A percentile compares a stretch with the other conserved stretches of the same genome.
Evolutionary conservation across 352 stramenopile genomes (phyloP).

Genomic region (Phytophthora pisi): DNA sequence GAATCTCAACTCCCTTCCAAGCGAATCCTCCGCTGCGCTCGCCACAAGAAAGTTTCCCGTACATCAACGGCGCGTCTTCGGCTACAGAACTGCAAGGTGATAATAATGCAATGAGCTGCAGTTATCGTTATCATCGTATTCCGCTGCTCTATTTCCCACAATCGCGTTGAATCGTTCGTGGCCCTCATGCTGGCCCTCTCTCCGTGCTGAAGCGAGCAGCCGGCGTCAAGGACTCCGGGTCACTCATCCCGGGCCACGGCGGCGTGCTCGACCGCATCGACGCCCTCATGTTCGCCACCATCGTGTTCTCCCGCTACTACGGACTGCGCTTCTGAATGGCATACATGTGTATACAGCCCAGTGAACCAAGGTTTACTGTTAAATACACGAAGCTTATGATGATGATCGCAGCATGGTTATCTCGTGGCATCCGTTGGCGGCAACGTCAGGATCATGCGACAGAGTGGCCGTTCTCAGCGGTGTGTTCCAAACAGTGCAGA

Average conservation of each 20-base stretch:
- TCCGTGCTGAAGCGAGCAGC: conserved; percentile 91
- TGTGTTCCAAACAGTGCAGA: not conserved
- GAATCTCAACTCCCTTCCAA: not conserved
- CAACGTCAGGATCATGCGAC: not conserved
- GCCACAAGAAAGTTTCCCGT: not conserved
- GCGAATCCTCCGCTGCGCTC: not conserved
- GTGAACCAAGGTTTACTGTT: no score
- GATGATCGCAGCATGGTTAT: not conserved
- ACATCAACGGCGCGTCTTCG: not conserved
- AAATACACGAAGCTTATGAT: not conserved
- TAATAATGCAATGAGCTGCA: no score
- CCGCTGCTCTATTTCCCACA: conserved; percentile 17
- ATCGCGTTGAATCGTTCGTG: conserved; percentile 19
- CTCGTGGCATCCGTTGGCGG: not conserved
- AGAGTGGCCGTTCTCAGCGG: conserved; percentile 3
- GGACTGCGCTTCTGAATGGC: no score
- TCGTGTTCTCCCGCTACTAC: conserved; percentile 72
- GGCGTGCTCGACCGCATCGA: conserved; percentile 95
- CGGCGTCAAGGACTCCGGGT: conserved; percentile 94
- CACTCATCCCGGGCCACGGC: conserved; percentile 95
- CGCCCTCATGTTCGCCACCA: conserved; percentile 91
- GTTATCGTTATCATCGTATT: conserved; percentile 38
- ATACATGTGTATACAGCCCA: no score
- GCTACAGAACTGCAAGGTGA: not conserved
- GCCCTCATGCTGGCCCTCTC: conserved; percentile 43